Evolutionary conservation across 2,329 filamentous ascomycete species (phyloP), one percentile per base, ranked within the genome.

Genomic region (Colletotrichum siamense): DNA sequence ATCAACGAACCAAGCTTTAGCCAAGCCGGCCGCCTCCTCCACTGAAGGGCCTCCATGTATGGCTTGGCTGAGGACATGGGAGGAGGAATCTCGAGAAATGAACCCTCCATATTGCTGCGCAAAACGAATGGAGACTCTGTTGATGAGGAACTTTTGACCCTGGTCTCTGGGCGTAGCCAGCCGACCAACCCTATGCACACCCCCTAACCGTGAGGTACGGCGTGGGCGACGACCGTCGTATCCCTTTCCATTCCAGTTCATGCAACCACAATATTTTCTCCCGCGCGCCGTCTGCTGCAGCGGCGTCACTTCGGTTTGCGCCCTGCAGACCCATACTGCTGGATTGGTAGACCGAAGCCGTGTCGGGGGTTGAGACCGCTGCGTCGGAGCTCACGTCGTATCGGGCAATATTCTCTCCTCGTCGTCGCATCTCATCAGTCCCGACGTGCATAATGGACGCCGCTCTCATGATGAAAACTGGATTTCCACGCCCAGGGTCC

Each of bases 401-500:
- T 73, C 74, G 36, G 36, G 59, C 9, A 69, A 65, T 13, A 49
- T 4, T 0, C 22, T 24, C n/a, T 0, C 3, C 32, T 55, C n/a
- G n/a, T 28, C 52, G 24, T 30, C 1, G 3, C 36, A 18, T 13
- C 30, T 32, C 28, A 2, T 44, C 18, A 22, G 32, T 59, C 24
- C 34, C 63, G 13, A 34, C 32, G 32, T 34, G 32, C 28, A n/a
- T 22, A 6, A 6, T 26, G 15, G 6, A 13, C 36, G 18, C 39
- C 6, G 66, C 26, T 18, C 24, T 93, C 87, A 95, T 28, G 94
- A 95, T 13, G 95, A 96, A 85, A 96, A 97, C 82, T 96, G 95
- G 61, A 97, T 88, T 85, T 96, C 95, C 72, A 97, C 84, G 15
- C 95, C 95, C 73, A 97, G 88, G 7, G 92, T 94, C 77, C 94